These are phyloP conservation scores for Mycena crocata DNA, from an alignment of 768 basidiomycete species.

Conservation along the genomic window DNA sequence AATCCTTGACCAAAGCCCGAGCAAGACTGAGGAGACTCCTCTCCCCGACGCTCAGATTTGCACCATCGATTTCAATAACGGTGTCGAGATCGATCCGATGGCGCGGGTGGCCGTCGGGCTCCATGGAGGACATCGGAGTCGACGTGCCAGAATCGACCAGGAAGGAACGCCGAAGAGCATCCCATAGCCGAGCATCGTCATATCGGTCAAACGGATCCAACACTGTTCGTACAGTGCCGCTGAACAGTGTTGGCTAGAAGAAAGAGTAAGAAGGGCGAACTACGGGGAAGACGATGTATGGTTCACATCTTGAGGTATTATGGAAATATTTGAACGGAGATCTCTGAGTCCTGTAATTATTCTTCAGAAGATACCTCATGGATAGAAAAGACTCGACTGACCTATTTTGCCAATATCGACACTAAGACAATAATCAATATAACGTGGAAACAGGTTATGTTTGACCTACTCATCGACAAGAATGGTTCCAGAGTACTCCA, in stretches of 20 bases:
- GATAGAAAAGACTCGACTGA: background rate
- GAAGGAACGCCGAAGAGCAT: conserved; percentile 74
- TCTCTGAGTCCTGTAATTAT: conserved; percentile 56
- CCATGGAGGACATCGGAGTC: conserved; percentile 66
- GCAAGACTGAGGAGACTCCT: conserved; percentile 82
- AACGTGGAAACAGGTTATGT: background rate
- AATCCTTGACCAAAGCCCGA: conserved; percentile 82
- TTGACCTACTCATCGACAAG: conserved; percentile 66
- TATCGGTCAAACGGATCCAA: conserved; percentile 72
- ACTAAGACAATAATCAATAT: conserved; percentile 42
- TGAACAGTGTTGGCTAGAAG: conserved; percentile 65
- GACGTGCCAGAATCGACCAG: conserved; percentile 49
- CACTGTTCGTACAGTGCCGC: conserved; percentile 68
- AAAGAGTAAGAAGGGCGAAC: background rate
- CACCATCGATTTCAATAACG: conserved; percentile 81
- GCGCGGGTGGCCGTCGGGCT: conserved; percentile 62
- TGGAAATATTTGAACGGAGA: conserved; percentile 67
- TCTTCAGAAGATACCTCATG: background rate
- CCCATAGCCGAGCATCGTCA: conserved; percentile 75
- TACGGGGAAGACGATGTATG: background rate
- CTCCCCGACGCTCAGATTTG: conserved; percentile 79
- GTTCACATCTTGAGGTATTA: conserved; percentile 77
- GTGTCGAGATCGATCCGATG: conserved; percentile 73
- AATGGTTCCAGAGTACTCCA: conserved; percentile 75
- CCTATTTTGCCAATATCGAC: conserved; percentile 79